Evolutionary conservation across 257 asterid genomes (phyloP), one percentile per base, ranked within the genome.

Genomic region (Fraxinus anomala): DNA sequence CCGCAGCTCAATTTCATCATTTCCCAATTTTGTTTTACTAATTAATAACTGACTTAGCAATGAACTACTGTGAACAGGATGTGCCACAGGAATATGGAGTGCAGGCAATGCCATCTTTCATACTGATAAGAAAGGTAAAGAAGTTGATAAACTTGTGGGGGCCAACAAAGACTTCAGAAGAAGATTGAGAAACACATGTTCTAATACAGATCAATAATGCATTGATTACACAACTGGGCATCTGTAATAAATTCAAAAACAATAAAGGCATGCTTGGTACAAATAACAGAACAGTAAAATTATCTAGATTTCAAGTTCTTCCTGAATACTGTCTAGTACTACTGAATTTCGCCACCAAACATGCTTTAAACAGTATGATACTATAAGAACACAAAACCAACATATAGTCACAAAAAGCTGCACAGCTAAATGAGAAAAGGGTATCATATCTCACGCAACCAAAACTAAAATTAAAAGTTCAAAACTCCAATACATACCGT

Each of bases 41-140:
- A 37, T 37, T 3, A 11, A 73, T 34, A 13, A 1, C 3, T 13
- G 8, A 1, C 3, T 7, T 33, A 39, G 44, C 44, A 8, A 39
- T 39, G 44, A 39, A 8, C 13, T 39, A 39, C 13, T 11, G 26
- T 13, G 24, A 33, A 37, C 86, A 92, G 95, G 94, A 80, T 23
- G 92, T 91, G 68, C 92, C 94, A 61, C 76, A 85, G 40, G 91
- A 87, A 74, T 34, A 72, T 63, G 81, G 66, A 5, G 73, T 81
- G 61, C 77, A 77, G 26, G 67, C 73, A n/a, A 81, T 85, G 81
- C 89, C 88, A n/a, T 83, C 84, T 1, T 87, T 87, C 31, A 14
- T 83, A 67, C 66, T 81, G 72, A 73, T 79, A 42, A 77, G 81
- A 68, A 31, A 5, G 84, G 85, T 4, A 81, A 76, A 42, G 80